Conservation (phyloP, 257 asterid species). For the Linaria vulgaris region DNA sequence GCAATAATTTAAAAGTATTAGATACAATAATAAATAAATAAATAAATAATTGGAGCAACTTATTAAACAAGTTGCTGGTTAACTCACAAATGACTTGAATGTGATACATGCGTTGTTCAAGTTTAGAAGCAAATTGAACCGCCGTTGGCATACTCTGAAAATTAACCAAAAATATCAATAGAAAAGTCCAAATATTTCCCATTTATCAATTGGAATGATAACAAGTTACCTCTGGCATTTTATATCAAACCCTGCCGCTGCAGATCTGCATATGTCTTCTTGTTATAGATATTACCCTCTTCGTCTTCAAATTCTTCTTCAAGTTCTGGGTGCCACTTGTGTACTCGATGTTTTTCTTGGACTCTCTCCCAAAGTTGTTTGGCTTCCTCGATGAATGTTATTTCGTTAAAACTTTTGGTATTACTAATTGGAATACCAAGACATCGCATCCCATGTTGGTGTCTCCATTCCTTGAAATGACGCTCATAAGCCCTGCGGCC, state of each 20-base stretch:
- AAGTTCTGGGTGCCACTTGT: slow-evolving; percentile 98
- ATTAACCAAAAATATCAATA: too few relatives aligned
- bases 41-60: too few relatives aligned
- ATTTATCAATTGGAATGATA: too few relatives aligned
- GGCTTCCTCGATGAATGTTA: slow-evolving; percentile 95
- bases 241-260: slow-evolving; percentile 97
- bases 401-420: slow-evolving; percentile 91
- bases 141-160: too few relatives aligned
- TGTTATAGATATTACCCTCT: slow-evolving; percentile 97
- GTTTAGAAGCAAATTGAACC: too few relatives aligned
- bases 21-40: too few relatives aligned
- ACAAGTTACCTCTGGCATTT: not conserved
- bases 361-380: slow-evolving; percentile 90
- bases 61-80: too few relatives aligned
- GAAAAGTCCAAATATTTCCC: too few relatives aligned
- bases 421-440: slow-evolving; percentile 98
- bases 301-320: slow-evolving; percentile 97
- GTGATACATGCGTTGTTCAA: too few relatives aligned
- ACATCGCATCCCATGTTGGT: slow-evolving; percentile 99
- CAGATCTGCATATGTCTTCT: slow-evolving; percentile 91
- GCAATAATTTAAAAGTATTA: too few relatives aligned
- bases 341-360: slow-evolving; percentile 78
- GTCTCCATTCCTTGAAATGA: slow-evolving; percentile 98
- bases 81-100: too few relatives aligned
- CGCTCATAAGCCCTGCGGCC: slow-evolving; percentile 99